phyloP scores from a whole-genome alignment of 352 stramenopile species.

The Pythium dissimile region DNA sequence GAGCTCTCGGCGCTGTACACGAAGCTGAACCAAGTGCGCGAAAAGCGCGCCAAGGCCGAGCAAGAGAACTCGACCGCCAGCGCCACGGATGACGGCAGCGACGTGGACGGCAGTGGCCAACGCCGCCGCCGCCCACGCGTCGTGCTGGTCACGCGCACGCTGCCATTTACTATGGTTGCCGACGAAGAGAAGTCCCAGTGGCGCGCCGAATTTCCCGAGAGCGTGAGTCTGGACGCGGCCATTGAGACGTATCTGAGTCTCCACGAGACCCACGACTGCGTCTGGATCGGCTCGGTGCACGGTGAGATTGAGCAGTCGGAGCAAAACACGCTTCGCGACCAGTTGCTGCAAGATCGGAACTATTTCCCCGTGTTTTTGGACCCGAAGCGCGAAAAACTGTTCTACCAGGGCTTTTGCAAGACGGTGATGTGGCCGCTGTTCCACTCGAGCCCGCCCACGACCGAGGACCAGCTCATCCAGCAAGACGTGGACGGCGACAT shows the following conservation, averaged over 20 bases:
- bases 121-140: conserved; percentile 49
- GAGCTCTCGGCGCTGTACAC: conserved; percentile 77
- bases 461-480: conserved; percentile 66
- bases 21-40: conserved; percentile 79
- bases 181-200: conserved; percentile 80
- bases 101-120: conserved; percentile 24
- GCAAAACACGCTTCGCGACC: conserved; percentile 77
- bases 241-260: conserved; percentile 78
- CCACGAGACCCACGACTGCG: conserved; percentile 78
- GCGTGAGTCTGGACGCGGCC: conserved; percentile 63
- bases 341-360: conserved; percentile 88
- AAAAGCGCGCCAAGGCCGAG: conserved; percentile 72
- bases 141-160: conserved; percentile 67
- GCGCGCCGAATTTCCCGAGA: conserved; percentile 75
- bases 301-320: conserved; percentile 77
- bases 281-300: conserved; percentile 82
- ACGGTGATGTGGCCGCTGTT: conserved; percentile 90
- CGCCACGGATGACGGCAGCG: conserved; percentile 21
- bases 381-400: conserved; percentile 79
- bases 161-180: conserved; percentile 76
- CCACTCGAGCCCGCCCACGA: conserved; percentile 81
- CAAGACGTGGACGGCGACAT: conserved; percentile 42
- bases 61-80: conserved; percentile 32
- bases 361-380: conserved; percentile 90
- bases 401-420: conserved; percentile 91